Evolutionary conservation across 2,329 filamentous ascomycete species (phyloP), one percentile per base, ranked within the genome.

Genomic region (Lachnellula arida): DNA sequence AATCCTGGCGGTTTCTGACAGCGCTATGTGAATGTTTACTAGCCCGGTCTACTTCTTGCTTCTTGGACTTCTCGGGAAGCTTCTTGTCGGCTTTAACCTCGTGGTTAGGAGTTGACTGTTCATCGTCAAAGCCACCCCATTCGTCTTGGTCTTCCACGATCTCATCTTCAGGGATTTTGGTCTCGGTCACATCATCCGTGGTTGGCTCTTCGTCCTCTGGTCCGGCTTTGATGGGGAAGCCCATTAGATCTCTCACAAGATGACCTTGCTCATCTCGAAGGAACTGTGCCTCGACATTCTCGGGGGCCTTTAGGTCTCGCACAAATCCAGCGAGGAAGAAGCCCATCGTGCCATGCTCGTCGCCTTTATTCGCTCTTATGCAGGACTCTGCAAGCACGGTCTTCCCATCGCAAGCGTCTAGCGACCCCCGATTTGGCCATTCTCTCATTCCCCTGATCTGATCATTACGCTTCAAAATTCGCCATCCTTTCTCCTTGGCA

Each of bases 241-340:
- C 73, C 60, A 69, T 66, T 55, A 70, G 47, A 57, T 77, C 73
- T 60, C 73, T 70, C 3, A 77, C 74, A 49, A 84, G 74, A 60
- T 73, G 75, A 0, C 84, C 83, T 48, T 77, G 74, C 28, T 79
- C 77, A 63, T 81, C 82, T 60, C 81, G 72, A 11, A 66, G 56
- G 19, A 63, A 60, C 14, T 62, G 46, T n/a, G 42, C 50, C 19
- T 60, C 63, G 19, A 57, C n/a, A 19, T 55, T 46, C 5, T 17
- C 46, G 17, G 52, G 14, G 9, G 39, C 14, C 12, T 49, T 52
- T 46, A 22, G 8, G 48, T 68, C 63, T 56, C 89, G 78, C 3
- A 90, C 80, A 72, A 99, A 96, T 0, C 81, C 90, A n/a, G 85
- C 91, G 19, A 97, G 89, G 65, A 99, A 99, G 73, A 99, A 97